Evolutionary conservation across 805 yeast genomes (phyloP).

Genomic region (Kodamaea fukazawae): DNA sequence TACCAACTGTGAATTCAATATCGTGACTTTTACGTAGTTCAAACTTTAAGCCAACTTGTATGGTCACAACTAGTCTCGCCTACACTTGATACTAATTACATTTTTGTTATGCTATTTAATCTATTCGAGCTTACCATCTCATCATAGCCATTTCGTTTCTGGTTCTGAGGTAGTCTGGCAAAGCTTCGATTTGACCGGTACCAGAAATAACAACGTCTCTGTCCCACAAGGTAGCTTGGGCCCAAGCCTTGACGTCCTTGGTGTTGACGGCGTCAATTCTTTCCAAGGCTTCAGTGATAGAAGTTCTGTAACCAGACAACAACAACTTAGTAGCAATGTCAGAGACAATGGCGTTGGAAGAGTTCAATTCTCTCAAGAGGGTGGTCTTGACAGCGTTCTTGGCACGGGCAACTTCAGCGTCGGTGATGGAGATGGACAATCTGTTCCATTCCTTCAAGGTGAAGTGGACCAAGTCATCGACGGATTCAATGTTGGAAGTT

Average conservation of each 20-base stretch:
- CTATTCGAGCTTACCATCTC: slow-evolving; percentile 50
- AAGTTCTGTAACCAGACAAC: slow-evolving; percentile 59
- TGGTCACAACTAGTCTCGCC: too few relatives aligned
- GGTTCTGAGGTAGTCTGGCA: slow-evolving; percentile 79
- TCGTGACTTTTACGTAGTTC: too few relatives aligned
- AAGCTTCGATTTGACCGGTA: slow-evolving; percentile 81
- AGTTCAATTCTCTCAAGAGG: slow-evolving; percentile 48
- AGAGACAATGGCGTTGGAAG: slow-evolving; percentile 51
- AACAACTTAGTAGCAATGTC: slow-evolving; percentile 60
- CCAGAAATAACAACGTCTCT: slow-evolving; percentile 79
- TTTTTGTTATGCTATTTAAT: background rate
- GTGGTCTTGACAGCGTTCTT: slow-evolving; percentile 68
- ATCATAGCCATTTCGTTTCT: slow-evolving; percentile 88
- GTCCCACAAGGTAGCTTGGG: slow-evolving; percentile 74
- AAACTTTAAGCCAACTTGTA: too few relatives aligned
- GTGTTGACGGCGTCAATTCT: slow-evolving; percentile 63
- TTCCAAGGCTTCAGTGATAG: slow-evolving; percentile 56
- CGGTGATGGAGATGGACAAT: slow-evolving; percentile 69
- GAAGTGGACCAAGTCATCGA: slow-evolving; percentile 80
- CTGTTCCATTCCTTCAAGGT: slow-evolving; percentile 86
- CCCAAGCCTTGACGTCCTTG: slow-evolving; percentile 67
- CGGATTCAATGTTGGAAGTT: slow-evolving; percentile 53
- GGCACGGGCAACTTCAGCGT: slow-evolving; percentile 75
- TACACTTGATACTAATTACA: background rate
- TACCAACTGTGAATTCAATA: too few relatives aligned